Evolutionary conservation across 176 grass and related monocot genomes (phyloP).

Genomic region (Otatea glauca): DNA sequence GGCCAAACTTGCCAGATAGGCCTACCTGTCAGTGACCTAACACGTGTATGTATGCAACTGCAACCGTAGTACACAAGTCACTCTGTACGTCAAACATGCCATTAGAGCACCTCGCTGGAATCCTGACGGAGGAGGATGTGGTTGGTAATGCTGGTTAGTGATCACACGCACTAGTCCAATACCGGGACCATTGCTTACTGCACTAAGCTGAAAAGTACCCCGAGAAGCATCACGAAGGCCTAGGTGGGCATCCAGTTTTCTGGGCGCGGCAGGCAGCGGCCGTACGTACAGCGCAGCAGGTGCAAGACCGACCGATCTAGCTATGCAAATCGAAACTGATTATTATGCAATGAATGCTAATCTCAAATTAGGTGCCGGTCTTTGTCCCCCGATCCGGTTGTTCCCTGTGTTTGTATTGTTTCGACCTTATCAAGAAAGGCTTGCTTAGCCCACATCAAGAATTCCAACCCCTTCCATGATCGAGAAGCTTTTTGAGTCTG

Average conservation of each 20-base stretch:
- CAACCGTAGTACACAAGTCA: not conserved
- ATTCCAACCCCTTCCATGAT: not conserved
- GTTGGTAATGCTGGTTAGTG: not conserved
- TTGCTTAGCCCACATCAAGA: not conserved
- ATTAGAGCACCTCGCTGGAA: slow-evolving; percentile 33
- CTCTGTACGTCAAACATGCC: not conserved
- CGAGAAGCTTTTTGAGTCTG: not conserved
- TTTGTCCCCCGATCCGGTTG: not conserved
- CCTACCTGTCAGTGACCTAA: not conserved
- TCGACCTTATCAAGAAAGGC: not conserved
- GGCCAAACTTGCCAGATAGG: not conserved
- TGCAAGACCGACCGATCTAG: slow-evolving; percentile 19
- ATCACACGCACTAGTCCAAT: not conserved
- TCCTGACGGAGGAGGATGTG: slow-evolving; percentile 14
- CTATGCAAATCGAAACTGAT: not conserved
- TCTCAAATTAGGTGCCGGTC: not conserved
- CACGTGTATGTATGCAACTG: not conserved
- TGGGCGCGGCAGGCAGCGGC: not conserved
- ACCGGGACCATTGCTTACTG: not conserved
- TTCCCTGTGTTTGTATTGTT: not conserved
- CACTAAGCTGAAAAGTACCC: slow-evolving; percentile 21
- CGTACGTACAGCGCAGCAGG: slow-evolving; percentile 18
- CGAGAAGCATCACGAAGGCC: slow-evolving; percentile 16
- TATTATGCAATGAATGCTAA: not conserved
- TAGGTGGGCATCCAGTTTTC: not conserved